Evolutionary conservation across 371 early-diverging fungal genomes (phyloP).

Genomic region (Mucor piriformis): DNA sequence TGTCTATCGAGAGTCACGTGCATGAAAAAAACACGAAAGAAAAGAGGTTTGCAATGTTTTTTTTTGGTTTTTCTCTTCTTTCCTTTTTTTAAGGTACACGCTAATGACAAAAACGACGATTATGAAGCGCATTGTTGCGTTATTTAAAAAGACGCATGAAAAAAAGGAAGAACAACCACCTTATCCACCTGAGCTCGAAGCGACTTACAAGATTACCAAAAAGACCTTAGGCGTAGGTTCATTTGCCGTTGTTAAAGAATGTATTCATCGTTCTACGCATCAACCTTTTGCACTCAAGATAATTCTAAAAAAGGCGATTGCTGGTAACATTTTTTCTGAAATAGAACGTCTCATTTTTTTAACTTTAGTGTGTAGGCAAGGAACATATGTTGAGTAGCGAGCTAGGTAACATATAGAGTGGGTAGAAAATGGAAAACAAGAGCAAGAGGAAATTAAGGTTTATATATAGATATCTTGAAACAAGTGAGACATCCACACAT

Average conservation of each 20-base stretch:
- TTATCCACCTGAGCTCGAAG: conserved; percentile 44
- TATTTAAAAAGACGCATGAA: conserved; percentile 56
- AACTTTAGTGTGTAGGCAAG: too few species aligned
- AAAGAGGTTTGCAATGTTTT: too few species aligned
- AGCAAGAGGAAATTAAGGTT: not conserved
- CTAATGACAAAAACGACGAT: conserved; percentile 42
- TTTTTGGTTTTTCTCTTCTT: not conserved
- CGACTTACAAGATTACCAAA: conserved; percentile 53
- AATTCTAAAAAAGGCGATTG: conserved; percentile 70
- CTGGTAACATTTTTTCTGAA: conserved; percentile 31
- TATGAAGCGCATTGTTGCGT: conserved; percentile 48
- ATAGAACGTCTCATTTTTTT: not conserved
- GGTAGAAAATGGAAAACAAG: not conserved
- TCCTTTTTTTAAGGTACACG: not conserved
- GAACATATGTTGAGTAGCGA: conserved; percentile 86
- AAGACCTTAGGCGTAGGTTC: conserved; percentile 69
- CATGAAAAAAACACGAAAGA: too few species aligned
- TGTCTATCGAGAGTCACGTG: too few species aligned
- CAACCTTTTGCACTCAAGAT: conserved; percentile 80
- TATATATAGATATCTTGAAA: conserved; percentile 64
- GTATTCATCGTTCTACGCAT: conserved; percentile 58
- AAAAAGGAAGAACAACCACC: conserved; percentile 35
- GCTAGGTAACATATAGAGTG: conserved; percentile 48
- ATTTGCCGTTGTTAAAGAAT: conserved; percentile 84
- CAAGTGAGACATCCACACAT: conserved; percentile 82